Conservation (phyloP, 352 stramenopile species). For the Phytophthora sansomeana region DNA sequence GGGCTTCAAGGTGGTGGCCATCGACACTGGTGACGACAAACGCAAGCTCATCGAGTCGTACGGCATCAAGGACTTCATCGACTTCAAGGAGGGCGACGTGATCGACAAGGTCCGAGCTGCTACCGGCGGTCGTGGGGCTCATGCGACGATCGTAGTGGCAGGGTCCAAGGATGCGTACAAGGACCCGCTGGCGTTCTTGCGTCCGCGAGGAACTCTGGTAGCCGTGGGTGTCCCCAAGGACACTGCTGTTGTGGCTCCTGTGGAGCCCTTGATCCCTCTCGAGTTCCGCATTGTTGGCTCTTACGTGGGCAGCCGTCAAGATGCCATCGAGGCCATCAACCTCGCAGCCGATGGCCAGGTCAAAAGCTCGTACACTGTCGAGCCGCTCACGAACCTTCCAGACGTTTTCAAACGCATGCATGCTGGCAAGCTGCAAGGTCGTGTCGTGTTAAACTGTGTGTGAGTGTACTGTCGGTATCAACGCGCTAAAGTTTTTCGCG, state of each 20-base stretch:
- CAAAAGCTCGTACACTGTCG: constrained; percentile 49
- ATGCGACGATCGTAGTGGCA: constrained; percentile 83
- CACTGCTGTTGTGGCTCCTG: constrained; percentile 42
- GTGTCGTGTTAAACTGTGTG: constrained; percentile 54
- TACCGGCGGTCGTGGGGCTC: constrained; percentile 56
- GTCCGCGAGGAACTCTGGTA: constrained; percentile 67
- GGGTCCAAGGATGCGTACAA: constrained; percentile 62
- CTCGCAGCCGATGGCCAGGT: constrained; percentile 54
- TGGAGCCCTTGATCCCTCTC: constrained; percentile 47
- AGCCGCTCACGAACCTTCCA: constrained; percentile 48
- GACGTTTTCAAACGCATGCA: constrained; percentile 57
- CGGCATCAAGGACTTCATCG: constrained; percentile 75
- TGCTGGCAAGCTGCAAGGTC: constrained; percentile 40
- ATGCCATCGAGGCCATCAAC: constrained; percentile 63
- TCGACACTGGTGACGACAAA: constrained; percentile 78
- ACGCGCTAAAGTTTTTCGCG: constrained; percentile 4
- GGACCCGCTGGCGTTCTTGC: constrained; percentile 65
- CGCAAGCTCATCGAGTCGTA: constrained; percentile 67
- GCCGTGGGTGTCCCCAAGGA: constrained; percentile 79
- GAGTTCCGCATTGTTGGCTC: constrained; percentile 60
- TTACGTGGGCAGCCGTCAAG: constrained; percentile 64
- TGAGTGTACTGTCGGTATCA: no score
- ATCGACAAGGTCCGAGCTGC: constrained; percentile 50
- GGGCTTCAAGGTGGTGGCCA: constrained; percentile 72
- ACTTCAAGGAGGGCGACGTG: constrained; percentile 67